These are phyloP conservation scores for Podospora didyma DNA, from an alignment of 495 filamentous ascomycete species.

Conservation along the genomic window DNA sequence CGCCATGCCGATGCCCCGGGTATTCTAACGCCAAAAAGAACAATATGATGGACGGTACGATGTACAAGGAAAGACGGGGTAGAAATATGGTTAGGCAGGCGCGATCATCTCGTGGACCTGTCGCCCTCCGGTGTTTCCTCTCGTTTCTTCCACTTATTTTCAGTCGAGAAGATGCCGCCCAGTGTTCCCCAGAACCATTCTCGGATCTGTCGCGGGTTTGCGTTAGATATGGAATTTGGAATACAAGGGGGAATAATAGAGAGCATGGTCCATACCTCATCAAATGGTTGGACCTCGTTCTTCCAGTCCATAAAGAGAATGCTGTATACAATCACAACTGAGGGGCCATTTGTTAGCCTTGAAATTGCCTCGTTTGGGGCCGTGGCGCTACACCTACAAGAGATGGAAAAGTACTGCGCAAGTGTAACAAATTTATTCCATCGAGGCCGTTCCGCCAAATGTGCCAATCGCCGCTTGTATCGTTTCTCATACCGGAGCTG, in stretches of 20 bases:
- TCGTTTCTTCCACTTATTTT: slow-evolving; percentile 1
- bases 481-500: slow-evolving; percentile 81
- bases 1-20: slow-evolving; percentile 16
- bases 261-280: slow-evolving; percentile 41
- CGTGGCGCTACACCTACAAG: slow-evolving; percentile 60
- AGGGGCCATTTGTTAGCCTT: not conserved
- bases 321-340: slow-evolving; percentile 67
- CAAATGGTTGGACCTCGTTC: slow-evolving; percentile 55
- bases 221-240: not conserved
- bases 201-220: slow-evolving; percentile 17
- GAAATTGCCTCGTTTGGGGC: not conserved
- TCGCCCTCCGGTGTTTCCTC: not conserved
- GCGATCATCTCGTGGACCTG: not conserved
- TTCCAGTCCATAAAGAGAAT: slow-evolving; percentile 78
- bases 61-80: not conserved
- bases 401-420: slow-evolving; percentile 61
- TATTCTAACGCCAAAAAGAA: slow-evolving; percentile 28
- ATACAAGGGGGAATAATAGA: not conserved
- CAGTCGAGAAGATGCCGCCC: slow-evolving; percentile 19
- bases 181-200: slow-evolving; percentile 21
- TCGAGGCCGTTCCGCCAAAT: slow-evolving; percentile 70
- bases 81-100: not conserved
- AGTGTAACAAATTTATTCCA: slow-evolving; percentile 71
- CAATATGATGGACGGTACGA: not conserved
- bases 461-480: slow-evolving; percentile 62